A percentile compares a stretch with the other conserved stretches of the same genome.
Conservation (phyloP, 2,329 filamentous ascomycete species). For the Cladosporium sp. region DNA sequence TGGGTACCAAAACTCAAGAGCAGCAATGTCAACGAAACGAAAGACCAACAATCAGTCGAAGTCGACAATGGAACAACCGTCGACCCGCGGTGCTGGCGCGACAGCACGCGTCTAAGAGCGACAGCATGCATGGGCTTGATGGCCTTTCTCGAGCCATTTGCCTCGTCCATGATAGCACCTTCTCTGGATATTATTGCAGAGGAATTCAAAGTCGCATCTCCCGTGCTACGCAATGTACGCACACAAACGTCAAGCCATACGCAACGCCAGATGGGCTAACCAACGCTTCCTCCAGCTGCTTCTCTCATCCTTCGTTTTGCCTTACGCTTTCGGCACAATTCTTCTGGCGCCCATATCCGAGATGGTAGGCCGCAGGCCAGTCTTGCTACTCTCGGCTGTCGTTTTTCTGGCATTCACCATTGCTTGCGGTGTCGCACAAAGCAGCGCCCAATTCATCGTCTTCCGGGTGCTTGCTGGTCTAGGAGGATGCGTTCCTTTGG, state of each 20-base stretch:
- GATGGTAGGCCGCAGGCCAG: conserved; percentile 27
- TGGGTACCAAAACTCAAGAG: too few relatives aligned
- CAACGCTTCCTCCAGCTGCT: conserved; percentile 19
- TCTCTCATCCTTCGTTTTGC: conserved; percentile 32
- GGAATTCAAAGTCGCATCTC: conserved; percentile 25
- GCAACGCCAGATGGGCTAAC: too few relatives aligned
- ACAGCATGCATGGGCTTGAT: too few relatives aligned
- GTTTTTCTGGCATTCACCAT: conserved; percentile 32
- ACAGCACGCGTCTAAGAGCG: too few relatives aligned
- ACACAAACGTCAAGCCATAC: too few relatives aligned
- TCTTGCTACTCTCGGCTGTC: conserved; percentile 28
- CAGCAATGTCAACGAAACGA: too few relatives aligned
- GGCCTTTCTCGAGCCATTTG: conserved; percentile 31
- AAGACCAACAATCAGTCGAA: too few relatives aligned
- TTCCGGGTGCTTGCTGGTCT: conserved; percentile 31
- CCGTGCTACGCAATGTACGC: conserved; percentile 13
- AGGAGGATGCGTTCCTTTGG: conserved; percentile 29
- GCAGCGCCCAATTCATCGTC: conserved; percentile 25
- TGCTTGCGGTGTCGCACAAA: conserved; percentile 31
- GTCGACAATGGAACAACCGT: too few relatives aligned
- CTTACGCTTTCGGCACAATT: conserved; percentile 30
- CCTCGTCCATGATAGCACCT: conserved; percentile 32
- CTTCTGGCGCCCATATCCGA: conserved; percentile 29
- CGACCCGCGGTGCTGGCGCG: too few relatives aligned
- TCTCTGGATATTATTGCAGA: conserved; percentile 21